A percentile compares a stretch with the other conserved stretches of the same genome.
These are phyloP conservation scores for Arthrobotrys sinensis DNA, from an alignment of 2,329 filamentous ascomycete genomes.

Conservation along the genomic window DNA sequence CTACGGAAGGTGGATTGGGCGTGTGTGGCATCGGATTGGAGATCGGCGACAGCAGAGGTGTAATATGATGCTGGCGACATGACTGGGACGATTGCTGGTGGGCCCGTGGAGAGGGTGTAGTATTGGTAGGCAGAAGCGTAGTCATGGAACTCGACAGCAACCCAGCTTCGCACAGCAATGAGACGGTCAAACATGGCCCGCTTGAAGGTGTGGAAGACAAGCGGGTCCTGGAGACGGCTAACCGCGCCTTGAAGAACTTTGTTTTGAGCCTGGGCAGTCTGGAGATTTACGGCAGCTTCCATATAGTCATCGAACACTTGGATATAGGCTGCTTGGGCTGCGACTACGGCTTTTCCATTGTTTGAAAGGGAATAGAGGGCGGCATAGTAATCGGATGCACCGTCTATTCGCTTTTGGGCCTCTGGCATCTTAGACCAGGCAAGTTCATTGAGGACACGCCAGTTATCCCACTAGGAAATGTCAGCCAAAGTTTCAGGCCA, in stretches of 20 bases:
- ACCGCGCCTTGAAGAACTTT: constrained; percentile 40
- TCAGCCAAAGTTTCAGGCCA: background rate
- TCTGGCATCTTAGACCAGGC: constrained; percentile 45
- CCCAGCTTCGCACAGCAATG: constrained; percentile 57
- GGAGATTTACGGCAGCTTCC: constrained; percentile 51
- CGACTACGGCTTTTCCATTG: constrained; percentile 50
- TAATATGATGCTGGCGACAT: constrained; percentile 54
- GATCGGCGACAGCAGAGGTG: constrained; percentile 45
- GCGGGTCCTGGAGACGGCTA: constrained; percentile 39
- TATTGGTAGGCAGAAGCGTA: constrained; percentile 56
- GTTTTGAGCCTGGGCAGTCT: constrained; percentile 49
- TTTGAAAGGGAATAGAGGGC: constrained; percentile 48
- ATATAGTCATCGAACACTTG: constrained; percentile 58
- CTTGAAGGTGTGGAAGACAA: constrained; percentile 57
- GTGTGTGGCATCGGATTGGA: constrained; percentile 52
- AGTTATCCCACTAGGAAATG: constrained; percentile 47
- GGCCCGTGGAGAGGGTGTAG: constrained; percentile 38
- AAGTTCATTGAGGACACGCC: constrained; percentile 50
- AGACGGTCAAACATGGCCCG: constrained; percentile 60
- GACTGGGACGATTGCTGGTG: constrained; percentile 33
- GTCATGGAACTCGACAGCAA: constrained; percentile 55
- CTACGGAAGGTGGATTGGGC: constrained; percentile 56
- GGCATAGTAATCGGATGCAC: constrained; percentile 53
- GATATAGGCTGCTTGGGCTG: constrained; percentile 53
- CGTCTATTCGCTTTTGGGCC: constrained; percentile 44